These are phyloP conservation scores for Cystobasidium onofrii DNA, from an alignment of 768 basidiomycete genomes.

Conservation along the genomic window DNA sequence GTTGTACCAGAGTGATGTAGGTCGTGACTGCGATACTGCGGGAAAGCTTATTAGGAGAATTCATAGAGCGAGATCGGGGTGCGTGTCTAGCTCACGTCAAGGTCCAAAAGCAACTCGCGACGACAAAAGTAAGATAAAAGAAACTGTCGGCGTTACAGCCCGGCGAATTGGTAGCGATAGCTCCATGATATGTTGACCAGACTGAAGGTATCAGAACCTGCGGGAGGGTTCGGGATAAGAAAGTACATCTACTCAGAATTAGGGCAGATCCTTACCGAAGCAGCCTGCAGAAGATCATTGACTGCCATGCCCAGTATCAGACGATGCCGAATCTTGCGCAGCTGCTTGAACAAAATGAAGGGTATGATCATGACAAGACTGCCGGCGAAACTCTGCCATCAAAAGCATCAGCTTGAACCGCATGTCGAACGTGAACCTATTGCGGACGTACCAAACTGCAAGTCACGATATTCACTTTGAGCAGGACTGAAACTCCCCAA, in stretches of 20 bases:
- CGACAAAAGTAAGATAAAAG: conserved; percentile 21
- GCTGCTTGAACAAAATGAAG: conserved; percentile 5
- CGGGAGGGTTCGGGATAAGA: not conserved
- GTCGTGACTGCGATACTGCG: not conserved
- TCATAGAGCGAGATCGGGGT: too few species aligned
- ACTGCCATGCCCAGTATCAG: conserved; percentile 22
- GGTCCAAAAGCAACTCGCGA: conserved; percentile 7
- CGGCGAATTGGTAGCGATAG: not conserved
- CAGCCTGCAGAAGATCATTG: conserved; percentile 19
- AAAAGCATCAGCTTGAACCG: not conserved
- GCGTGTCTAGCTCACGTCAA: not conserved
- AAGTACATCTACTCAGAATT: not conserved
- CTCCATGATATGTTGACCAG: not conserved
- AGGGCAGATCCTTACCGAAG: not conserved
- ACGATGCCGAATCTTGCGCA: conserved; percentile 23
- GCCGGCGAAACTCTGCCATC: conserved; percentile 9
- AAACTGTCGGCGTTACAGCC: conserved; percentile 19
- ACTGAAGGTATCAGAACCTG: conserved; percentile 14
- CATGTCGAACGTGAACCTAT: too few species aligned
- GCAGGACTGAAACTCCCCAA: not conserved
- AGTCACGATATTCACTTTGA: conserved; percentile 7
- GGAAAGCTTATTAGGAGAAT: not conserved
- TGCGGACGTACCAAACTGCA: conserved; percentile 12
- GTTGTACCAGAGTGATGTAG: conserved; percentile 14
- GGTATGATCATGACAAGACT: conserved; percentile 28